Evolutionary conservation across 192 early-diverging fungal genomes (phyloP).

Genomic region (Coemansia aciculifera): DNA sequence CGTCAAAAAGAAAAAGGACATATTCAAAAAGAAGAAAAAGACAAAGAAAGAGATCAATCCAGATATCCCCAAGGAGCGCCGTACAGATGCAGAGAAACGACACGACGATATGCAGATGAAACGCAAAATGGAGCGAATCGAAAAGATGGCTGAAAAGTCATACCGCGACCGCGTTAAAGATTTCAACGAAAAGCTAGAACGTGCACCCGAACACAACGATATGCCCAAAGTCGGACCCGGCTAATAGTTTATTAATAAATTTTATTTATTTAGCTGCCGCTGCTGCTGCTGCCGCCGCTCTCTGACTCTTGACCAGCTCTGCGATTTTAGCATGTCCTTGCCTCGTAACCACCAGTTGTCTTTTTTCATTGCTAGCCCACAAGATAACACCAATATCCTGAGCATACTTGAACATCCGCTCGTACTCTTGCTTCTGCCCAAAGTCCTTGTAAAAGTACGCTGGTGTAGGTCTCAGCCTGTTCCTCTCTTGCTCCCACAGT

Average conservation of each 20-base stretch:
- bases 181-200: slow-evolving; percentile 64
- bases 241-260: slow-evolving; percentile 3
- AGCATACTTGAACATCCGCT: slow-evolving; percentile 72
- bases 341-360: slow-evolving; percentile 71
- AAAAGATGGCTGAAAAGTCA: slow-evolving; percentile 43
- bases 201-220: slow-evolving; percentile 66
- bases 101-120: slow-evolving; percentile 20
- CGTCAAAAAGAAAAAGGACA: slow-evolving; percentile 22
- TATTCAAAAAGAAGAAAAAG: slow-evolving; percentile 28
- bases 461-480: slow-evolving; percentile 64
- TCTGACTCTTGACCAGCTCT: slow-evolving; percentile 46
- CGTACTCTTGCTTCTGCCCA: slow-evolving; percentile 68
- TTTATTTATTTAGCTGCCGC: background rate
- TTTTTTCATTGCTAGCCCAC: slow-evolving; percentile 72
- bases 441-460: slow-evolving; percentile 81
- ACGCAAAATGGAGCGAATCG: slow-evolving; percentile 46
- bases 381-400: slow-evolving; percentile 71
- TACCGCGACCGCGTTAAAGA: slow-evolving; percentile 56
- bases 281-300: background rate
- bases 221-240: slow-evolving; percentile 56
- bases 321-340: slow-evolving; percentile 72
- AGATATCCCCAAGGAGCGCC: background rate
- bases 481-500: slow-evolving; percentile 94
- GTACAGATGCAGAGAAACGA: slow-evolving; percentile 31
- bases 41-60: background rate